Evolutionary conservation across 2,329 filamentous ascomycete genomes (phyloP).

Genomic region (Fusarium sp.): DNA sequence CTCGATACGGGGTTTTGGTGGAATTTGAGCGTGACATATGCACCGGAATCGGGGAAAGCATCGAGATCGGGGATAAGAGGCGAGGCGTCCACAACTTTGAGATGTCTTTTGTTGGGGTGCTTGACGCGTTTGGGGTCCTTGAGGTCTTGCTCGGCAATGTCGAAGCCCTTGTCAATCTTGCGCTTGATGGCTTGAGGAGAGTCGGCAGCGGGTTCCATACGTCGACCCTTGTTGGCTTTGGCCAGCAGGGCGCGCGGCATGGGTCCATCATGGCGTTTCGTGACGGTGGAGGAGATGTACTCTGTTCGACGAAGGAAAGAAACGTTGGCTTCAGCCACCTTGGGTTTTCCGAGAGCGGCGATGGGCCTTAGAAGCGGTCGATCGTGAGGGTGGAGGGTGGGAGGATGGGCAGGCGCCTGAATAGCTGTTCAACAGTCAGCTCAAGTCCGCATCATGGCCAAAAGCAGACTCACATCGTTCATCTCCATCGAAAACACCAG

Average conservation of each 20-base stretch:
- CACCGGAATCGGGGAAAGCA: conserved; percentile 79
- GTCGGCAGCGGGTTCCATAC: conserved; percentile 72
- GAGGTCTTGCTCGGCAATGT: conserved; percentile 67
- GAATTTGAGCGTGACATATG: conserved; percentile 80
- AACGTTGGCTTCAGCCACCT: conserved; percentile 81
- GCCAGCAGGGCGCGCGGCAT: conserved; percentile 58
- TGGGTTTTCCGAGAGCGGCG: conserved; percentile 87
- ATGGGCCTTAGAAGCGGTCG: conserved; percentile 87
- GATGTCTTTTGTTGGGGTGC: conserved; percentile 72
- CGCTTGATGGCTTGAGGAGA: conserved; percentile 77
- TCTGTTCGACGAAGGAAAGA: conserved; percentile 97
- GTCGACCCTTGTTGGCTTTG: conserved; percentile 53
- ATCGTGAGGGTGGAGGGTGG: conserved; percentile 86
- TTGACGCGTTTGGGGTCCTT: conserved; percentile 69
- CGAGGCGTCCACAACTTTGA: conserved; percentile 72
- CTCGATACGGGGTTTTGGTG: conserved; percentile 74
- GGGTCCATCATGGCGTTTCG: conserved; percentile 65
- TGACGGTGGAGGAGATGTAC: conserved; percentile 82
- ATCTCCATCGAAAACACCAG: conserved; percentile 94
- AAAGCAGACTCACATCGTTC: conserved; percentile 79
- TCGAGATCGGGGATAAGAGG: conserved; percentile 77
- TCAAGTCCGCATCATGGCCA: background rate
- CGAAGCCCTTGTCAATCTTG: conserved; percentile 77
- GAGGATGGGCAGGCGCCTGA: conserved; percentile 80
- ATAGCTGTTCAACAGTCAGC: conserved; percentile 73